A percentile compares a stretch with the other conserved stretches of the same genome.
phyloP scores from a whole-genome alignment of 208 protist species.

The Trypanosoma grayi region DNA sequence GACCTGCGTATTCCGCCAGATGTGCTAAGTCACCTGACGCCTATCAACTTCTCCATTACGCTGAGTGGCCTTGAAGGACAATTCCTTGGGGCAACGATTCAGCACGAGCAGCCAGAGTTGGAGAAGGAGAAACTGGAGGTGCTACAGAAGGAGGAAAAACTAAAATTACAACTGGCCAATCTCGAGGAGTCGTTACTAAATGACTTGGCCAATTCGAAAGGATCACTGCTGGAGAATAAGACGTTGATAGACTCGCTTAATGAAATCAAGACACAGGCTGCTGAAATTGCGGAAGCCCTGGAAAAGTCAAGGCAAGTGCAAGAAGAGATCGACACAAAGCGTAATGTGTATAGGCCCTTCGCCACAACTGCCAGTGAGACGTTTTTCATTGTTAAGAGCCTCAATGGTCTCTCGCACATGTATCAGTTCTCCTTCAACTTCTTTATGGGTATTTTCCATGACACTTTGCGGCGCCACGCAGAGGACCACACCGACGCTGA shows the following conservation, averaged over 20 bases:
- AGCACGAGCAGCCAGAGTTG: conserved; percentile 97
- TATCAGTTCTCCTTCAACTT: conserved; percentile 96
- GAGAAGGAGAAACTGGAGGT: conserved; percentile 93
- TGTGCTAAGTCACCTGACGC: conserved; percentile 88
- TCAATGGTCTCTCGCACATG: conserved; percentile 95
- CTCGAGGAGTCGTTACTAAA: conserved; percentile 94
- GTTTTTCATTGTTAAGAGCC: conserved; percentile 93
- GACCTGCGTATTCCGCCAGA: conserved; percentile 91
- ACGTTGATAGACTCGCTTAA: conserved; percentile 94
- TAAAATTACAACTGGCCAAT: conserved; percentile 93
- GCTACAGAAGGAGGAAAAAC: conserved; percentile 94
- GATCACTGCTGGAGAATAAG: conserved; percentile 96
- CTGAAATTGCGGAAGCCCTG: conserved; percentile 84
- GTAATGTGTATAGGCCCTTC: conserved; percentile 95
- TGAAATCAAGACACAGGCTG: conserved; percentile 95
- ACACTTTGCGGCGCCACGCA: conserved; percentile 62
- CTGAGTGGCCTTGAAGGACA: conserved; percentile 96
- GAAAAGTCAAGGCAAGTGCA: conserved; percentile 87
- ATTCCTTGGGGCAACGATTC: conserved; percentile 95
- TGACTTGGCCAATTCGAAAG: conserved; percentile 91
- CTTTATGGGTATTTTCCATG: conserved; percentile 89
- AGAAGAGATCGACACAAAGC: conserved; percentile 90
- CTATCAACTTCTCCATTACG: conserved; percentile 98
- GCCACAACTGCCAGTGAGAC: conserved; percentile 84
- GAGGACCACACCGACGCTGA: conserved; percentile 76